Evolutionary conservation across 768 basidiomycete genomes (phyloP).

Genomic region (Suillus luteus): DNA sequence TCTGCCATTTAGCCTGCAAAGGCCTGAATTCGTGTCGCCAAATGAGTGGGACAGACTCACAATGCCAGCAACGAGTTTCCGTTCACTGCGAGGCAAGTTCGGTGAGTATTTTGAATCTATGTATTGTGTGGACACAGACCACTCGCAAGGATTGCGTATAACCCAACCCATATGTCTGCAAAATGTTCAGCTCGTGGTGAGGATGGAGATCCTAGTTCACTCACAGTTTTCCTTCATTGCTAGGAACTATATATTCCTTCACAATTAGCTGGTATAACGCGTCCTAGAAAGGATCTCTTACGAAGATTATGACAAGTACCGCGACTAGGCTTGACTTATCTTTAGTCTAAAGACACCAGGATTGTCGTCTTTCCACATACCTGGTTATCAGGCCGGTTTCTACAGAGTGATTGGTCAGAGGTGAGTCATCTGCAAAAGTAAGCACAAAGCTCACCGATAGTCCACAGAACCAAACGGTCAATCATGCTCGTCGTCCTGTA

Average conservation of each 20-base stretch:
- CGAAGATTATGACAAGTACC: neutral
- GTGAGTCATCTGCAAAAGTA: neutral
- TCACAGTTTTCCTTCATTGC: slow-evolving; percentile 3
- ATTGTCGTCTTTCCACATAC: neutral
- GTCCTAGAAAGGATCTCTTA: neutral
- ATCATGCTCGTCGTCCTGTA: neutral
- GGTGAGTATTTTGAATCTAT: neutral
- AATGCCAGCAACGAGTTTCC: slow-evolving; percentile 4
- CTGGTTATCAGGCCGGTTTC: slow-evolving; percentile 10
- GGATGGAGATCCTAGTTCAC: neutral
- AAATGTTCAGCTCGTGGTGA: neutral
- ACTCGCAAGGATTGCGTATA: slow-evolving; percentile 3
- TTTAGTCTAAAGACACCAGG: neutral
- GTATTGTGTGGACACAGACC: neutral
- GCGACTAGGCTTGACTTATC: neutral
- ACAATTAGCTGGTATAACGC: neutral
- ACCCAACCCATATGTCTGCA: slow-evolving; percentile 6
- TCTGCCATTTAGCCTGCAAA: slow-evolving; percentile 5
- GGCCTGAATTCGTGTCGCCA: neutral
- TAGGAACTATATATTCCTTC: neutral
- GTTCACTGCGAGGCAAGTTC: neutral
- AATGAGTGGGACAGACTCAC: neutral
- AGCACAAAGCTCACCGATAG: neutral
- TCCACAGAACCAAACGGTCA: slow-evolving; percentile 7
- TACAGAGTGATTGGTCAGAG: neutral